phyloP scores from a whole-genome alignment of 2,329 filamentous ascomycete species.

The Arachnopeziza araneosa region DNA sequence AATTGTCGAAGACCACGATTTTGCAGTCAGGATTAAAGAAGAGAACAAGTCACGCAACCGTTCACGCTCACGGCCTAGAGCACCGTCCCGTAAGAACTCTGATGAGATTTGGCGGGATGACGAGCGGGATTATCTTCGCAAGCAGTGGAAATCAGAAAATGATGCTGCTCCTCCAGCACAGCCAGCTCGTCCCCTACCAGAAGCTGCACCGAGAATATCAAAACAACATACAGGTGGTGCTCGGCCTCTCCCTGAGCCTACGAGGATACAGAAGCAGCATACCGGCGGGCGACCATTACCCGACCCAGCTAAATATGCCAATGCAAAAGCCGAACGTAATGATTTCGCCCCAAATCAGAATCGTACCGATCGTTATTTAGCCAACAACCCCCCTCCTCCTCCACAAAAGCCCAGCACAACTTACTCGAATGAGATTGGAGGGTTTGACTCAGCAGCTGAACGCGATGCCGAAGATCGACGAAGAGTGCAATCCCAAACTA shows the following conservation, averaged over 20 bases:
- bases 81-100: slow-evolving; percentile 25
- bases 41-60: slow-evolving; percentile 13
- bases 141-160: slow-evolving; percentile 31
- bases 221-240: slow-evolving; percentile 27
- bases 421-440: slow-evolving; percentile 37
- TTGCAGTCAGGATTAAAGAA: slow-evolving; percentile 24
- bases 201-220: slow-evolving; percentile 25
- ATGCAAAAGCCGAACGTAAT: slow-evolving; percentile 15
- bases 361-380: slow-evolving; percentile 44
- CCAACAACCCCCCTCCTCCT: slow-evolving; percentile 41
- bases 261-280: slow-evolving; percentile 27
- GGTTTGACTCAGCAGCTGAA: slow-evolving; percentile 38
- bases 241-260: slow-evolving; percentile 29
- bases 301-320: slow-evolving; percentile 28
- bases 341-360: slow-evolving; percentile 25
- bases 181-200: slow-evolving; percentile 29
- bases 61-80: slow-evolving; percentile 25
- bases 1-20: slow-evolving; percentile 26
- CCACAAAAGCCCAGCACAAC: slow-evolving; percentile 31
- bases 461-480: slow-evolving; percentile 45
- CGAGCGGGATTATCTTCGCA: slow-evolving; percentile 47
- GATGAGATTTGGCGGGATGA: slow-evolving; percentile 44
- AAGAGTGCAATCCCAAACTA: slow-evolving; percentile 41
- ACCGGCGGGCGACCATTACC: slow-evolving; percentile 34
- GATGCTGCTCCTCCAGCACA: slow-evolving; percentile 19